phyloP scores from a whole-genome alignment of 345 rosid species.

The Pugionium cornutum region DNA sequence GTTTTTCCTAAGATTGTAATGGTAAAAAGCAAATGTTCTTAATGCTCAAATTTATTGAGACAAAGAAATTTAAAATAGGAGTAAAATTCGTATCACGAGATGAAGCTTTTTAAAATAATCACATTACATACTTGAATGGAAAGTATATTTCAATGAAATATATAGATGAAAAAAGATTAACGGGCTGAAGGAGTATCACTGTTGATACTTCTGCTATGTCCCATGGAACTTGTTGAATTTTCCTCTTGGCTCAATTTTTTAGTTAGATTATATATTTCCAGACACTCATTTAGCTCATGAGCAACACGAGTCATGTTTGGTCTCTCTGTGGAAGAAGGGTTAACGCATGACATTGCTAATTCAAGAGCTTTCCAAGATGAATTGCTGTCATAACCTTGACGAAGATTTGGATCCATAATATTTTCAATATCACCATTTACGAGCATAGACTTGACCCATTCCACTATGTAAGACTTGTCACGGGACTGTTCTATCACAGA shows the following conservation, averaged over 20 bases:
- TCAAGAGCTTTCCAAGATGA: constrained; percentile 41
- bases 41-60: too few relatives aligned
- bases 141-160: background rate
- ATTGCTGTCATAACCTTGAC: constrained; percentile 17
- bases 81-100: background rate
- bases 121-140: constrained; percentile 5
- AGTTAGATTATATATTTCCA: constrained; percentile 16
- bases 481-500: constrained; percentile 25
- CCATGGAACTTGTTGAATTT: constrained; percentile 1
- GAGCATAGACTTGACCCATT: constrained; percentile 31
- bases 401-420: constrained; percentile 35
- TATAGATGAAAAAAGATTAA: background rate
- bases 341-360: constrained; percentile 34
- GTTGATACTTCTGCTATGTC: background rate
- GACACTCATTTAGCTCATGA: constrained; percentile 38
- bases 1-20: too few relatives aligned
- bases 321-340: constrained; percentile 28
- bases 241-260: constrained; percentile 9
- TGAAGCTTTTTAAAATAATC: constrained; percentile 3
- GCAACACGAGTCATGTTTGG: constrained; percentile 43
- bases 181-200: constrained; percentile 38
- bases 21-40: too few relatives aligned
- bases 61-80: too few relatives aligned
- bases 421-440: constrained; percentile 26
- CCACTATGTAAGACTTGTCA: constrained; percentile 27